Evolutionary conservation across 805 yeast species (phyloP).

Genomic region (Suhomyces canberraensis): DNA sequence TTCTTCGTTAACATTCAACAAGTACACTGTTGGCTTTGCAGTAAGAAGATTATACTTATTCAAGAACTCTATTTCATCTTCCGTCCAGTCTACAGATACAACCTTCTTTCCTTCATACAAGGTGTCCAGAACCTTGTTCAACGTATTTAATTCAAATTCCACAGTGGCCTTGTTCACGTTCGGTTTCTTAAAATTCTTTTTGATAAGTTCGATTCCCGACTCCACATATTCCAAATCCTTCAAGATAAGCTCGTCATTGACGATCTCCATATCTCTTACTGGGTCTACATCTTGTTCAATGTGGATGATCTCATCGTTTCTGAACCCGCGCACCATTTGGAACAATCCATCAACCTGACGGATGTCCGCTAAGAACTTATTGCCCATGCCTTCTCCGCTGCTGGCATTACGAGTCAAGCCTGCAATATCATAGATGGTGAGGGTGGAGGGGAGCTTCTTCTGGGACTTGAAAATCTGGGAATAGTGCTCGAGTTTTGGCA

Average conservation of each 20-base stretch:
- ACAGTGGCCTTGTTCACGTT: conserved; percentile 21
- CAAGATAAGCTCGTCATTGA: conserved; percentile 58
- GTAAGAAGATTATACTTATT: conserved; percentile 74
- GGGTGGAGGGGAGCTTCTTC: conserved; percentile 50
- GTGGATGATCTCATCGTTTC: conserved; percentile 63
- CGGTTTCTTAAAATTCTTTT: conserved; percentile 28
- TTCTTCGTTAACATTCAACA: conserved; percentile 68
- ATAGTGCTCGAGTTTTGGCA: conserved; percentile 44
- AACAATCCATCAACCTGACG: conserved; percentile 70
- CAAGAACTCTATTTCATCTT: conserved; percentile 59
- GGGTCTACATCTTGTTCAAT: conserved; percentile 60
- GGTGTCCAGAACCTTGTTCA: conserved; percentile 30
- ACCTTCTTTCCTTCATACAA: conserved; percentile 56
- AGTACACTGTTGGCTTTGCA: conserved; percentile 81
- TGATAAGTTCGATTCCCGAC: conserved; percentile 33
- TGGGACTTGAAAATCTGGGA: conserved; percentile 47
- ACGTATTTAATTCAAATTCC: conserved; percentile 26
- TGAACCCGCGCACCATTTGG: conserved; percentile 65
- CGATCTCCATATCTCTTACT: conserved; percentile 58
- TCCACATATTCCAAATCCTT: conserved; percentile 65
- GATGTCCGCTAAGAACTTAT: conserved; percentile 65
- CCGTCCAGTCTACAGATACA: conserved; percentile 58
- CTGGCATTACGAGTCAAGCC: conserved; percentile 54
- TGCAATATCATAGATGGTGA: conserved; percentile 62
- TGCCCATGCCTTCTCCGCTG: conserved; percentile 72